Percentiles rank a stretch among this genome's conserved stretches.
Conservation (phyloP, 345 rosid species). For the Rubroshorea leprosula region DNA sequence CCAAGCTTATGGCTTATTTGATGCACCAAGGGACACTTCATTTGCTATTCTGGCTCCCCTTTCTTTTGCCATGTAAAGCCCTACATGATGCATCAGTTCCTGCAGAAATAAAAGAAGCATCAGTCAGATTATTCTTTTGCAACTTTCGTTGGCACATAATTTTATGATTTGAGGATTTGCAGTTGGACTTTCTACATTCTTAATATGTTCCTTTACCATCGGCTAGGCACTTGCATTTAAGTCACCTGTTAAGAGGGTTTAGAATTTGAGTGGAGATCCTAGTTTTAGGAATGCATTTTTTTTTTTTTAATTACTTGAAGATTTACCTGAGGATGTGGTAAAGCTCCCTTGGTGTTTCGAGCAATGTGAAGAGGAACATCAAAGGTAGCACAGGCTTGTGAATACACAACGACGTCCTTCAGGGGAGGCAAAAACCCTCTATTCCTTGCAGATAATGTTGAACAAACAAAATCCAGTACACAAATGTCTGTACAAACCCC, state of each 20-base stretch:
- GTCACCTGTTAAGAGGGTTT: too few species aligned
- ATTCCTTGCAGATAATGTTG: conserved; percentile 50
- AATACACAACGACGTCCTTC: conserved; percentile 45
- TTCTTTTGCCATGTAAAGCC: conserved; percentile 54
- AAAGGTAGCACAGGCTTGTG: conserved; percentile 53
- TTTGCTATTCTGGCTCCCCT: conserved; percentile 48
- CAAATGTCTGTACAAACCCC: conserved; percentile 64
- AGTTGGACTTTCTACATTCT: neutral
- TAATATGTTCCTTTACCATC: too few species aligned
- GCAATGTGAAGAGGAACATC: conserved; percentile 41
- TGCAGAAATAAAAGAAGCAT: conserved; percentile 9
- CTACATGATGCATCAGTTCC: conserved; percentile 53
- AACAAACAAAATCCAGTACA: conserved; percentile 57
- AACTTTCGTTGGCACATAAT: neutral
- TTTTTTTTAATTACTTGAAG: too few species aligned
- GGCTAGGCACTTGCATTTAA: too few species aligned
- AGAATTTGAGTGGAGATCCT: too few species aligned
- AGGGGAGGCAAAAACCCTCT: conserved; percentile 40
- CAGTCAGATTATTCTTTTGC: neutral
- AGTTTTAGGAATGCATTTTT: too few species aligned
- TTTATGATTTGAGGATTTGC: too few species aligned
- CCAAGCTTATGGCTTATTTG: conserved; percentile 16
- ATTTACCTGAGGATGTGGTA: conserved; percentile 55
- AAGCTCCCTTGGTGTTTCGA: conserved; percentile 31
- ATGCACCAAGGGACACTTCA: conserved; percentile 23